These are phyloP conservation scores for Primulina huaijiensis DNA, from an alignment of 257 asterid genomes.

Conservation along the genomic window DNA sequence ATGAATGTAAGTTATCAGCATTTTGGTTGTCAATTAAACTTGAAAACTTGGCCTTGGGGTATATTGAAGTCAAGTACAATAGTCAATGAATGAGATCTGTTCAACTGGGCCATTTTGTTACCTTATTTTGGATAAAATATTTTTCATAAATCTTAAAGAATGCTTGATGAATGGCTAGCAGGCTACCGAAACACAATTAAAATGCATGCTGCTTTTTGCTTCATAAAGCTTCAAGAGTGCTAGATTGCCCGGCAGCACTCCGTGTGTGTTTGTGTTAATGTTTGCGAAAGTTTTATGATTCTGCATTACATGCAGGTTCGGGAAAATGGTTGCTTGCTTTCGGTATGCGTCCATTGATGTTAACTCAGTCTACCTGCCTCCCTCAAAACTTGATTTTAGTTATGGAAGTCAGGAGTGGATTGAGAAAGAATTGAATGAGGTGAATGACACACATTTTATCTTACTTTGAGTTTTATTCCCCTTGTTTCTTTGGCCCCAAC, in stretches of 20 bases:
- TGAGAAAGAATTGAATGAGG: conserved; percentile 72
- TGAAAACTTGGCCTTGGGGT: conserved; percentile 10
- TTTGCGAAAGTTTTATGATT: conserved; percentile 16
- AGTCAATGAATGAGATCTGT: neutral
- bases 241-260: neutral
- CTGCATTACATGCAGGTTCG: conserved; percentile 57
- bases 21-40: conserved; percentile 12
- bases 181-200: conserved; percentile 11
- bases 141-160: conserved; percentile 11
- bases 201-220: conserved; percentile 17
- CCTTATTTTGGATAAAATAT: conserved; percentile 1
- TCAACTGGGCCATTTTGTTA: conserved; percentile 3
- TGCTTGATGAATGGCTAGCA: conserved; percentile 7
- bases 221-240: neutral
- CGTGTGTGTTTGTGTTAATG: neutral
- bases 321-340: conserved; percentile 98
- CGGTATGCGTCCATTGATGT: conserved; percentile 98
- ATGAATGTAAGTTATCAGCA: neutral
- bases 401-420: conserved; percentile 84
- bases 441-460: conserved; percentile 22
- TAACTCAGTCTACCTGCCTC: conserved; percentile 89
- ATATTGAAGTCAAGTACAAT: conserved; percentile 4
- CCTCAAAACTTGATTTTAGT: conserved; percentile 77
- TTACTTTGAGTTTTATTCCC: neutral
- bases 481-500: conserved; percentile 12